Percentiles rank a stretch among this genome's conserved stretches.
Evolutionary conservation across 2,329 filamentous ascomycete genomes (phyloP).

Genomic region (Trichoderma lentiforme): DNA sequence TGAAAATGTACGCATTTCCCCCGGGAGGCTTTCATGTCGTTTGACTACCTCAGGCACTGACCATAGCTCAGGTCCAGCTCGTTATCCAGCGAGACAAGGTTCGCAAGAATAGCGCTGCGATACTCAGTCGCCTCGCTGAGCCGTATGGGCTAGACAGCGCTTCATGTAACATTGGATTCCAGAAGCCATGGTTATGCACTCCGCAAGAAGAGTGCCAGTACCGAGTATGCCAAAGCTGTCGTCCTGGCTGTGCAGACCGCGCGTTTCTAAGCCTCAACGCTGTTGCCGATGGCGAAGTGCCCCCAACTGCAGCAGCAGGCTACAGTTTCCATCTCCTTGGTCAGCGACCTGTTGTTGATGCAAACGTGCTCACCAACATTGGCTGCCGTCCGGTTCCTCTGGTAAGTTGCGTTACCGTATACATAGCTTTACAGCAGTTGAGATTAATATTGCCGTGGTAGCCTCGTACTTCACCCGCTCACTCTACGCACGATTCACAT

Average conservation of each 20-base stretch:
- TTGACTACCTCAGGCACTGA: too few species aligned
- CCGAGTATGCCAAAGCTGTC: slow-evolving; percentile 50
- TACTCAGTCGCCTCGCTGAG: slow-evolving; percentile 21
- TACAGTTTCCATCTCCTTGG: slow-evolving; percentile 49
- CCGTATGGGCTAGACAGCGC: slow-evolving; percentile 21
- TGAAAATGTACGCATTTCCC: slow-evolving; percentile 47
- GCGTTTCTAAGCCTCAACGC: slow-evolving; percentile 49
- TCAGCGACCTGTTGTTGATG: slow-evolving; percentile 43
- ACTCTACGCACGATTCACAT: slow-evolving; percentile 15
- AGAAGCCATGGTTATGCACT: slow-evolving; percentile 38
- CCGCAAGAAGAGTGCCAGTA: slow-evolving; percentile 46
- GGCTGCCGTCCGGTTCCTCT: slow-evolving; percentile 37
- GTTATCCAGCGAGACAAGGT: slow-evolving; percentile 31
- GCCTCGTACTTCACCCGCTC: slow-evolving; percentile 15
- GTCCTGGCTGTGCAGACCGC: slow-evolving; percentile 42
- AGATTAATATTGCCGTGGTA: neutral
- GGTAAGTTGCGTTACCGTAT: slow-evolving; percentile 28
- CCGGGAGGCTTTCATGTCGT: too few species aligned
- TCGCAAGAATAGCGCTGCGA: slow-evolving; percentile 25
- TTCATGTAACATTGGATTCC: slow-evolving; percentile 22
- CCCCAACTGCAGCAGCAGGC: slow-evolving; percentile 47
- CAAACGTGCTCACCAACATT: slow-evolving; percentile 38
- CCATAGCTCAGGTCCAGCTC: slow-evolving; percentile 36
- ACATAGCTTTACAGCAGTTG: neutral
- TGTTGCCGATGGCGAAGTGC: slow-evolving; percentile 48